phyloP scores from a whole-genome alignment of 129 eudicot species.

The Oenanthe sinensis region DNA sequence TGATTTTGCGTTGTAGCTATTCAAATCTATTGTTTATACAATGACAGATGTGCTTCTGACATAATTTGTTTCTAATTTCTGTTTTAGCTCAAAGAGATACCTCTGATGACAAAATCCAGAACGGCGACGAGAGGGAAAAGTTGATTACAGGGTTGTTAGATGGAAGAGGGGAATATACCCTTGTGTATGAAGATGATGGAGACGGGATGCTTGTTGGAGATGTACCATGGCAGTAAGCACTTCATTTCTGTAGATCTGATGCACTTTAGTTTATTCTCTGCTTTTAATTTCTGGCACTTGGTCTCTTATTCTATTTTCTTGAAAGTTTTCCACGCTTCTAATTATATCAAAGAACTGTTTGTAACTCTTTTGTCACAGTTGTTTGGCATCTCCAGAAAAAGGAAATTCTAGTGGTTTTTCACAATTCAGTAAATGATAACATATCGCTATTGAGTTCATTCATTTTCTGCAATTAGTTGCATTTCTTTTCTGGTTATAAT shows the following conservation, averaged over 20 bases:
- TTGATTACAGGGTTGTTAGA: conserved; percentile 65
- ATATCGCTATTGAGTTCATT: background rate
- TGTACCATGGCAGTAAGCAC: conserved; percentile 99
- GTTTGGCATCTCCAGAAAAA: background rate
- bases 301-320: background rate
- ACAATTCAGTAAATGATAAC: background rate
- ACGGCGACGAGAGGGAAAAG: conserved; percentile 36
- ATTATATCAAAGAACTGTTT: background rate
- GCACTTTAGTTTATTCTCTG: background rate
- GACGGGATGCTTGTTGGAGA: conserved; percentile 99
- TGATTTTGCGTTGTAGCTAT: background rate
- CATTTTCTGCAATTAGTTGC: background rate
- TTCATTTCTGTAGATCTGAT: conserved; percentile 19
- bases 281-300: background rate
- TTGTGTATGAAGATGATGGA: conserved; percentile 88
- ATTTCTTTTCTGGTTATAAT: no score
- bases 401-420: background rate
- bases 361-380: background rate
- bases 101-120: conserved; percentile 25
- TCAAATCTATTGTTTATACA: background rate
- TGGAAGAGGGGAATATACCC: conserved; percentile 89
- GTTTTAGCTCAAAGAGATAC: conserved; percentile 62
- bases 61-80: background rate
- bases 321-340: background rate
- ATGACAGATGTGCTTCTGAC: background rate